Conservation (phyloP, 257 asterid genomes). For the Solanum appendiculatum region DNA sequence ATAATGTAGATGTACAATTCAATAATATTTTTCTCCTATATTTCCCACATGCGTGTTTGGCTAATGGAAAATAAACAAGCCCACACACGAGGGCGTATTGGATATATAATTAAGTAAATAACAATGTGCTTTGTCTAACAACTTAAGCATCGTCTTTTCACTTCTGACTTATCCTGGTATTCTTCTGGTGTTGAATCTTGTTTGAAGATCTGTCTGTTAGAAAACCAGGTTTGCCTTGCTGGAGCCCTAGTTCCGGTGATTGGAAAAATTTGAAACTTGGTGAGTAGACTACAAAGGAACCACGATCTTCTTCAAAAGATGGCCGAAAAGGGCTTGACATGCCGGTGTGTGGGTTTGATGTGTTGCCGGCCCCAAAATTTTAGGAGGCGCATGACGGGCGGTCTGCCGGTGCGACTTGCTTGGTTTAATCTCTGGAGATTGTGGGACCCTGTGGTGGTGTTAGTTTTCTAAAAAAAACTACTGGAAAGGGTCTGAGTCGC, state of each 20-base stretch:
- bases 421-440: neutral
- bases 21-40: neutral
- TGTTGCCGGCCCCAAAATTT: neutral
- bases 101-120: neutral
- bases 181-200: neutral
- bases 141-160: neutral
- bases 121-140: neutral
- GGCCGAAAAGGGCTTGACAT: neutral
- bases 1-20: neutral
- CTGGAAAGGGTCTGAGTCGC: neutral
- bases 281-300: neutral
- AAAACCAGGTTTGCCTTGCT: neutral
- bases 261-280: neutral
- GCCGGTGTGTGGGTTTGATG: neutral
- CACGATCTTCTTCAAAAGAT: neutral
- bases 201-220: neutral
- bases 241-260: neutral
- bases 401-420: neutral
- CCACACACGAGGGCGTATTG: neutral
- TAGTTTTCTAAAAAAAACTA: neutral
- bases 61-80: neutral
- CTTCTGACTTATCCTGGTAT: neutral
- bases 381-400: neutral
- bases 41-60: neutral
- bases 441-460: neutral